Evolutionary conservation across 768 basidiomycete species (phyloP).

Genomic region (Cyclocybe aegerita): DNA sequence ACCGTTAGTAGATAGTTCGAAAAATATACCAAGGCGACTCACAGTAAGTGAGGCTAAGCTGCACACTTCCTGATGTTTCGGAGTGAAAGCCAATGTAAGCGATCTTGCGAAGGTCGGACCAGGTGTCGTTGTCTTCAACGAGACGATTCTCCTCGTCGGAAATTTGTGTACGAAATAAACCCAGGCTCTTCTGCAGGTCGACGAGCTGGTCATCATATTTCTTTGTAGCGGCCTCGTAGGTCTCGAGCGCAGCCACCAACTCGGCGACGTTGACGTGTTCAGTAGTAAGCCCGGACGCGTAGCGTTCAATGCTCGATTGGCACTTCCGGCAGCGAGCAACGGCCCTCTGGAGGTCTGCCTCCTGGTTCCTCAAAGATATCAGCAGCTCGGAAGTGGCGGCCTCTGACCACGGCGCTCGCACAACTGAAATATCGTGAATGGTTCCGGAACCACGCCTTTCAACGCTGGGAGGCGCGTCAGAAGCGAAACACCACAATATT

Average conservation of each 20-base stretch:
- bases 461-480: constrained; percentile 26
- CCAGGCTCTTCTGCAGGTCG: constrained; percentile 24
- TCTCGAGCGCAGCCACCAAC: constrained; percentile 25
- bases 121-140: constrained; percentile 8
- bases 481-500: not conserved
- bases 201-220: constrained; percentile 26
- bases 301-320: constrained; percentile 27
- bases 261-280: constrained; percentile 26
- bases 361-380: constrained; percentile 20
- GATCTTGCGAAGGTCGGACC: constrained; percentile 2
- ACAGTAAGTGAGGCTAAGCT: constrained; percentile 33
- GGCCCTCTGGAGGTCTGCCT: constrained; percentile 22
- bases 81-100: too few species aligned
- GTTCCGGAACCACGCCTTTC: constrained; percentile 42
- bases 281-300: constrained; percentile 30
- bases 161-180: constrained; percentile 17
- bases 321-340: constrained; percentile 27
- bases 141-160: constrained; percentile 20
- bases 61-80: too few species aligned
- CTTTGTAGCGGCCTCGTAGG: constrained; percentile 27
- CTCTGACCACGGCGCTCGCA: constrained; percentile 10
- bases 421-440: constrained; percentile 44
- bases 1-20: not conserved
- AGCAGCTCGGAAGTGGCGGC: constrained; percentile 24
- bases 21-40: constrained; percentile 2